Base-by-base conservation (phyloP, 2,329 filamentous ascomycete genomes). In the Fusarium dlaminii region DNA sequence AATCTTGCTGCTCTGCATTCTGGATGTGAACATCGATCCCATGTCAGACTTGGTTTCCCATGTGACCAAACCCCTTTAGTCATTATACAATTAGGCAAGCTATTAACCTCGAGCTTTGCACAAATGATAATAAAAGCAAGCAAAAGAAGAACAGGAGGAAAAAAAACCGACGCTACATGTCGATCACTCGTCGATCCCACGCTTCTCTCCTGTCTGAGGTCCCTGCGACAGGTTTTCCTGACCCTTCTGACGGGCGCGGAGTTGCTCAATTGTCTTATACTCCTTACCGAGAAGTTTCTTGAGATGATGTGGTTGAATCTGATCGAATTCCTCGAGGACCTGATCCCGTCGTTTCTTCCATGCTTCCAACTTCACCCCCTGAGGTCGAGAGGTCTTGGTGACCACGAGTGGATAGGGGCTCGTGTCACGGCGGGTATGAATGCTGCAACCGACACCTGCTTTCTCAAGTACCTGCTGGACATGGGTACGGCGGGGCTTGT, bases 371-470 rank as follows among this genome's bases (percentile, higher is more conserved):
- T 20, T 49, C 4, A 43, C 6, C 7, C 62, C 48, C 14, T 48
- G n/a, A 36, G 48, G 51, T 13, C 14, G 48, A 36, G 36, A 45
- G 22, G 63, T 67, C 75, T 80, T 81, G 34, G 70, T 77, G n/a
- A 81, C 75, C 6, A 80, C 72, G 11, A 80, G 39, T 3, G 63
- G 74, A 13, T 73, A 42, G 1, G 66, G 73, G 2, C 17, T 54
- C 13, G 63, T 63, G 10, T 24, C 22, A 13, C 71, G 66, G 3
- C 66, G 58, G 17, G 74, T 79, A 29, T 37, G 15, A n/a, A 78
- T 71, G 1, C 59, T 72, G 56, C 77, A 82, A 27, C 75, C 73
- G 17, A 77, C 63, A 1, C 13, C 2, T 9, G 37, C 45, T 1
- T 2, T 1, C 20, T 78, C 66, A 7, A 81, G 68, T 17, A 59